These are phyloP conservation scores for Fusarium sp. DNA, from an alignment of 2,329 filamentous ascomycete genomes.

Conservation along the genomic window DNA sequence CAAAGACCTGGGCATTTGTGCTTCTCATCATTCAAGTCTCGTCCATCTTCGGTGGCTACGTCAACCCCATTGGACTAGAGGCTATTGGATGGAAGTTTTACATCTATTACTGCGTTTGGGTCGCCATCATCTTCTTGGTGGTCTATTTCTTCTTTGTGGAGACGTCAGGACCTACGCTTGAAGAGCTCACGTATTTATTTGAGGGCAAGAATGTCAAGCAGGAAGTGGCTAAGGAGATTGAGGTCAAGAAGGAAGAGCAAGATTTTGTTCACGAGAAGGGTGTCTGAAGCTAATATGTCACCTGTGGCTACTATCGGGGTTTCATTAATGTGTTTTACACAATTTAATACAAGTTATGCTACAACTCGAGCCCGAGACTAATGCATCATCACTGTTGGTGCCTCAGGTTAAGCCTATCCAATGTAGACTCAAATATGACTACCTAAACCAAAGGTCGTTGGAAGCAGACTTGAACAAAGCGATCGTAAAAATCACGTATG, in stretches of 20 bases:
- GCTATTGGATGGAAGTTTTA: slow-evolving; percentile 60
- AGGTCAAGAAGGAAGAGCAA: slow-evolving; percentile 38
- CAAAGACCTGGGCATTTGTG: slow-evolving; percentile 59
- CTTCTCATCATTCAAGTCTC: slow-evolving; percentile 58
- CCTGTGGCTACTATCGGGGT: no score
- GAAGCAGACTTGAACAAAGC: no score
- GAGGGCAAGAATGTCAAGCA: slow-evolving; percentile 37
- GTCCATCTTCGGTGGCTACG: slow-evolving; percentile 57
- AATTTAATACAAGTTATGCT: no score
- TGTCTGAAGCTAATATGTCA: neutral
- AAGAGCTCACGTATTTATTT: slow-evolving; percentile 52
- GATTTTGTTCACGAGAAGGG: slow-evolving; percentile 36
- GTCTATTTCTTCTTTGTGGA: slow-evolving; percentile 60
- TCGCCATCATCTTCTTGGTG: slow-evolving; percentile 55
- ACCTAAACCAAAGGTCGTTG: no score
- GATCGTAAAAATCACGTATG: no score
- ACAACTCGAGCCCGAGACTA: no score
- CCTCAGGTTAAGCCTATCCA: no score
- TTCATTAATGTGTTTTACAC: no score
- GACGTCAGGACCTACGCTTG: slow-evolving; percentile 56
- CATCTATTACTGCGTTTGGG: slow-evolving; percentile 59
- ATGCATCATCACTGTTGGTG: no score
- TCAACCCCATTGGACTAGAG: slow-evolving; percentile 58
- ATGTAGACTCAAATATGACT: no score
- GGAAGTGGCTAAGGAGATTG: slow-evolving; percentile 38